These are phyloP conservation scores for Santalum album DNA, from an alignment of 164 flowering plant species.

Conservation along the genomic window DNA sequence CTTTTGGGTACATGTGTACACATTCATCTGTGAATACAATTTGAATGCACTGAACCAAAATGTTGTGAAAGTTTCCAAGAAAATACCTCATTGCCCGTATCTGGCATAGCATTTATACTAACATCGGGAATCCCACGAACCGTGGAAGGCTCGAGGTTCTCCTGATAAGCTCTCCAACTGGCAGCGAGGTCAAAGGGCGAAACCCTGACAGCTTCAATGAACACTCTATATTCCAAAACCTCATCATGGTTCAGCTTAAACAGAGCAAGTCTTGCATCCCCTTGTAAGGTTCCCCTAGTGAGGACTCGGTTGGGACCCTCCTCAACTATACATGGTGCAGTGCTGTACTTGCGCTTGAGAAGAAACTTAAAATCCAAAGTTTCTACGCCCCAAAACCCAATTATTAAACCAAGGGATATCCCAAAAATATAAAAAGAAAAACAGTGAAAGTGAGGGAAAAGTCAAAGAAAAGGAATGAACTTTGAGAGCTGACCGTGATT, in stretches of 20 bases:
- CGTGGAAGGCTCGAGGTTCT: constrained; percentile 79
- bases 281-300: constrained; percentile 65
- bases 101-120: constrained; percentile 59
- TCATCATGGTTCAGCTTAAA: constrained; percentile 51
- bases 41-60: too few species aligned
- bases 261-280: constrained; percentile 62
- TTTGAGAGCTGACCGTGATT: constrained; percentile 55
- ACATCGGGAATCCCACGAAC: constrained; percentile 97
- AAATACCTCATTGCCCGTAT: constrained; percentile 46
- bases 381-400: constrained; percentile 29
- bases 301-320: constrained; percentile 74
- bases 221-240: constrained; percentile 65
- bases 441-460: not conserved
- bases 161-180: constrained; percentile 95
- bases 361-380: constrained; percentile 90
- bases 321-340: constrained; percentile 62
- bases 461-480: not conserved
- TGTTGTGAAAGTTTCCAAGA: too few species aligned
- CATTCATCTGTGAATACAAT: too few species aligned
- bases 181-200: constrained; percentile 98
- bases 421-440: not conserved
- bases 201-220: constrained; percentile 72
- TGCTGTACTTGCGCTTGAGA: constrained; percentile 66
- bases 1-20: too few species aligned
- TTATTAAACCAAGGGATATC: not conserved